Evolutionary conservation across 495 filamentous ascomycete species (phyloP).

Genomic region (Lepidopterella palustris): DNA sequence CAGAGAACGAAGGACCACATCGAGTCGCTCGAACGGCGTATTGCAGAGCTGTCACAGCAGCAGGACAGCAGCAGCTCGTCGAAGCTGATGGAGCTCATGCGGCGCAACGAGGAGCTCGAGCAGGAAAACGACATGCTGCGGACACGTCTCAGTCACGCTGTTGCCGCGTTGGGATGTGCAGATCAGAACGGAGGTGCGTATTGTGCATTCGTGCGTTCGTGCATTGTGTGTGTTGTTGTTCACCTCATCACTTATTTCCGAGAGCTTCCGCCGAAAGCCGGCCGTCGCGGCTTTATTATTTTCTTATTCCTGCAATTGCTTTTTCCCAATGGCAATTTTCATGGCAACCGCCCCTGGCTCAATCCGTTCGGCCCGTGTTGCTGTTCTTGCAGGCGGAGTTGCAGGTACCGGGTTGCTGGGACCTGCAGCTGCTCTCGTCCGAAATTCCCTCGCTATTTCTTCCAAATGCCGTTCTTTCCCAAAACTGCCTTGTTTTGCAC

Average conservation of each 20-base stretch:
- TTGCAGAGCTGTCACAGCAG: slow-evolving; percentile 52
- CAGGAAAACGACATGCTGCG: slow-evolving; percentile 42
- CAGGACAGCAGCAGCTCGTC: slow-evolving; percentile 37
- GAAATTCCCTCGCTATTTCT: no score
- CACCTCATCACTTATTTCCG: background rate
- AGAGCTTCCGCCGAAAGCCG: slow-evolving; percentile 4
- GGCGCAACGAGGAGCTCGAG: slow-evolving; percentile 50
- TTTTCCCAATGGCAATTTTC: slow-evolving; percentile 3
- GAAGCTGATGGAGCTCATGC: slow-evolving; percentile 43
- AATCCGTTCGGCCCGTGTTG: background rate
- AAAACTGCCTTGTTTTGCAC: no score
- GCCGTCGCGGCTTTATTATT: background rate
- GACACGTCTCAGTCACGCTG: slow-evolving; percentile 29
- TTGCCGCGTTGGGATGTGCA: slow-evolving; percentile 20
- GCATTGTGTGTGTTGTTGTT: slow-evolving; percentile 4
- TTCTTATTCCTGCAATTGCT: background rate
- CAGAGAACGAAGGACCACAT: slow-evolving; percentile 78
- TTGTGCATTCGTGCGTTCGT: slow-evolving; percentile 2
- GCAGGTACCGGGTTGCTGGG: no score
- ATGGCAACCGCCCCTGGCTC: no score
- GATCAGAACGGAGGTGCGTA: slow-evolving; percentile 23
- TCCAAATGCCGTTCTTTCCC: no score
- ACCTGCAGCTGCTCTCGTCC: no score
- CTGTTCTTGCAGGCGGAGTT: background rate
- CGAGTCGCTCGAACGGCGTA: slow-evolving; percentile 62